These are phyloP conservation scores for Fusarium vanettenii DNA, from an alignment of 2,329 filamentous ascomycete genomes.

Conservation along the genomic window DNA sequence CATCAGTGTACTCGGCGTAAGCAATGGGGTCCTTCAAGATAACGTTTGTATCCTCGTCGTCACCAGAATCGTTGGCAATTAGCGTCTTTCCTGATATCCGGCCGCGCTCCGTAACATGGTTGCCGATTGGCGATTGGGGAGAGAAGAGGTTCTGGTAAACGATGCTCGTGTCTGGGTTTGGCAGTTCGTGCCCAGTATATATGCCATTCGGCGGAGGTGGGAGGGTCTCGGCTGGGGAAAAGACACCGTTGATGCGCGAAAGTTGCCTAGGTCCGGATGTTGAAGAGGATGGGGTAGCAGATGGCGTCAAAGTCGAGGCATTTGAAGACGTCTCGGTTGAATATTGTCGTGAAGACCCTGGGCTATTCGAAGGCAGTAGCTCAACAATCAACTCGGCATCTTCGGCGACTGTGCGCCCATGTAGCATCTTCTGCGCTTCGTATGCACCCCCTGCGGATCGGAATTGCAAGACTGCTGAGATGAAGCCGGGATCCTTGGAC, in stretches of 20 bases:
- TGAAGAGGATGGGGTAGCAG: constrained; percentile 48
- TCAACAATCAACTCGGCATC: constrained; percentile 68
- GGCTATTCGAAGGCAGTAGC: constrained; percentile 57
- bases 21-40: constrained; percentile 79
- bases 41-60: constrained; percentile 76
- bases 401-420: constrained; percentile 65
- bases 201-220: constrained; percentile 69
- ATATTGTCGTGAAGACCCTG: constrained; percentile 46
- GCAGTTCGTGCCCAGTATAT: constrained; percentile 66
- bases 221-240: constrained; percentile 70
- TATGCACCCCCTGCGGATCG: constrained; percentile 63
- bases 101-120: constrained; percentile 71
- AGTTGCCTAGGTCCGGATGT: constrained; percentile 61
- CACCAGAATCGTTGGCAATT: constrained; percentile 74
- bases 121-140: constrained; percentile 78
- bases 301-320: constrained; percentile 37
- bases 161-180: constrained; percentile 64
- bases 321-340: constrained; percentile 36
- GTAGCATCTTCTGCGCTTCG: constrained; percentile 67
- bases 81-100: constrained; percentile 76
- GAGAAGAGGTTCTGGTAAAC: constrained; percentile 75
- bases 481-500: constrained; percentile 62
- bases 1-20: constrained; percentile 71
- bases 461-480: constrained; percentile 66
- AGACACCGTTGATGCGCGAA: constrained; percentile 71